Evolutionary conservation across 2,329 filamentous ascomycete genomes (phyloP).

Genomic region (Fusarium xylarioides): DNA sequence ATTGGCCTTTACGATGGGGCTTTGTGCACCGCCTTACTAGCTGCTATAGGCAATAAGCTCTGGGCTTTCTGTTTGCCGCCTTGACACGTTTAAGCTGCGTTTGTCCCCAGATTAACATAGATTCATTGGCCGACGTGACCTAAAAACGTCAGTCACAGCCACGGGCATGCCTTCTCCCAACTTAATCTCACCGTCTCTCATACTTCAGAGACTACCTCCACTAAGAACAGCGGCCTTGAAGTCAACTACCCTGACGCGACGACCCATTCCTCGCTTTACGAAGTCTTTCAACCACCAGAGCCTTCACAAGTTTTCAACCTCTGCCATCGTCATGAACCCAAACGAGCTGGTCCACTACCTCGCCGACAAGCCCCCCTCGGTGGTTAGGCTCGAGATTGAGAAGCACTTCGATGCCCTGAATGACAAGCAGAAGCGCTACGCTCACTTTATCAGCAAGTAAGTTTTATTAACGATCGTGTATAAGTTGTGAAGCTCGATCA

Average conservation of each 20-base stretch:
- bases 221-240: constrained; percentile 45
- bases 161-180: constrained; percentile 46
- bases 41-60: constrained; percentile 25
- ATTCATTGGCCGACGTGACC: constrained; percentile 35
- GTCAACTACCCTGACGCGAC: constrained; percentile 32
- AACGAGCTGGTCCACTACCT: constrained; percentile 79
- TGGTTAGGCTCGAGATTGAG: constrained; percentile 89
- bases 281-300: constrained; percentile 35
- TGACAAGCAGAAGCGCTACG: constrained; percentile 85
- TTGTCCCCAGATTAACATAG: constrained; percentile 33
- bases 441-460: constrained; percentile 86
- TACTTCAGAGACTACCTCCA: constrained; percentile 49
- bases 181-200: constrained; percentile 46
- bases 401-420: constrained; percentile 86
- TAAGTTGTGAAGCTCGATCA: background rate
- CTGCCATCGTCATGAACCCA: constrained; percentile 61
- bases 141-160: constrained; percentile 27
- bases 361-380: constrained; percentile 87
- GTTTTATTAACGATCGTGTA: constrained; percentile 28
- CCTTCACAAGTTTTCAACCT: constrained; percentile 46
- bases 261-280: constrained; percentile 35
- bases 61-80: constrained; percentile 14
- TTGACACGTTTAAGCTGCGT: constrained; percentile 41
- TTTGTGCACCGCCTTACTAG: constrained; percentile 18
- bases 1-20: constrained; percentile 17